Conservation (phyloP, 2,329 filamentous ascomycete genomes). For the Xenoacremonium recifei region DNA sequence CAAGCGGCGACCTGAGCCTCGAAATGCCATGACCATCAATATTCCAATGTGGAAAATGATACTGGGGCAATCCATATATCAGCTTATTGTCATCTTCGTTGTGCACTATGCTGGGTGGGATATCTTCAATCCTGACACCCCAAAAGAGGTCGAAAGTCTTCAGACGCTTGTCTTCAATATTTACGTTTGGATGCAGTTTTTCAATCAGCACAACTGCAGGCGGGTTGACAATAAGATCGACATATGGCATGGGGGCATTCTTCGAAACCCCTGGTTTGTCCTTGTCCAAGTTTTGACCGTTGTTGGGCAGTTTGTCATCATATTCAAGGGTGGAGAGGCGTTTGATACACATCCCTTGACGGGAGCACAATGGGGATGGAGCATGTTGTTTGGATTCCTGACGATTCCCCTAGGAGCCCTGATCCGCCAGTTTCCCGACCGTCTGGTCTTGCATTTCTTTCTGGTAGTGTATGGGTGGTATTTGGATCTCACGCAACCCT, state of each 20-base stretch:
- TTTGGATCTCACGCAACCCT: constrained; percentile 18
- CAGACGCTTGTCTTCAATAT: constrained; percentile 79
- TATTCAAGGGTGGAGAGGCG: constrained; percentile 67
- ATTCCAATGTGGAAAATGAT: constrained; percentile 65
- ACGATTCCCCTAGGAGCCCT: constrained; percentile 60
- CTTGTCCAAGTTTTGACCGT: constrained; percentile 65
- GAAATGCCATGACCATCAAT: constrained; percentile 72
- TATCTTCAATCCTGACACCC: constrained; percentile 53
- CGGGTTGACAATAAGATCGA: constrained; percentile 82
- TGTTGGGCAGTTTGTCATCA: constrained; percentile 68
- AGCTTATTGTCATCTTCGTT: constrained; percentile 56
- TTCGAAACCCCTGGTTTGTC: constrained; percentile 75
- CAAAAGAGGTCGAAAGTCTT: constrained; percentile 33
- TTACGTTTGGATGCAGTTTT: constrained; percentile 89
- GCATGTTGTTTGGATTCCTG: constrained; percentile 64
- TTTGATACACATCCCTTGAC: constrained; percentile 62
- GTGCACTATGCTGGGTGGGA: constrained; percentile 59
- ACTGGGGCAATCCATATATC: constrained; percentile 59
- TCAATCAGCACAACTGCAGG: constrained; percentile 79
- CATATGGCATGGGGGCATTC: constrained; percentile 71
- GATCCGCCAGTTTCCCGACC: constrained; percentile 41
- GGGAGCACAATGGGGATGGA: constrained; percentile 69
- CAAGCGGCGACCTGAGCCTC: constrained; percentile 52
- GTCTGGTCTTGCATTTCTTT: constrained; percentile 29
- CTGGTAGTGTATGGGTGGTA: constrained; percentile 14